Evolutionary conservation across 331 rosid genomes (phyloP), one percentile per base, ranked within the genome.

Genomic region (Telfairia occidentalis): DNA sequence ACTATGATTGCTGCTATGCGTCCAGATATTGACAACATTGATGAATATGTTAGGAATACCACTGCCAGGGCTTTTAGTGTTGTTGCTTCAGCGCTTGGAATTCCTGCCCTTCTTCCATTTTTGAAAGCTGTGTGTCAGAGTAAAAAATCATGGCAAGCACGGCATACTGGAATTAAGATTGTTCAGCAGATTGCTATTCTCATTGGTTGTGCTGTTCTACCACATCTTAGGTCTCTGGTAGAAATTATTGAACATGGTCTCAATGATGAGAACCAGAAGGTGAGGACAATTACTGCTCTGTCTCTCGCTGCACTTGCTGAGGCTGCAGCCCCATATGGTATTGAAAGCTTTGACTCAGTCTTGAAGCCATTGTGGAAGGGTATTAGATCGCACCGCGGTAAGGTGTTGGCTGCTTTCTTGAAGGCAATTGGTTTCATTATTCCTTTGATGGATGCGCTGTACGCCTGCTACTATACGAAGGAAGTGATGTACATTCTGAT

Each of bases 1-100:
- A 94, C 98, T 19, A 94, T 94, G 98, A 94, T 94, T 78, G 98
- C 98, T 23, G 97, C 98, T 11, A 94, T 94, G 98, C 89, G 98
- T 50, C 97, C 97, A 3, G 98, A 94, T 78, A 94, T 94, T 12
- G 98, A 94, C 75, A 94, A 94, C 77, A 91, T 91, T 7, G 97
- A 91, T 79, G 97, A 94, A 38, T 94, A 94, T 78, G 97, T 94
- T 71, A 91, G 98, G 81, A 94, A 91, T 59, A 94, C 97, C n/a
- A 91, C 96, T 66, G 98, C 98, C 8, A 89, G 97, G 79, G 98
- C 97, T 74, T 94, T 91, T 74, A 88, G 97, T 82, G 97, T 94
- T 72, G 98, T 94, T 77, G 96, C 98, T 18, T 95, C 97, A 38
- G 98, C 98, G 4, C 93, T 91, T 23, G 97, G 98, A 69, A 91